Base-by-base conservation (phyloP, 2,329 filamentous ascomycete genomes). In the Lomentospora prolificans region DNA sequence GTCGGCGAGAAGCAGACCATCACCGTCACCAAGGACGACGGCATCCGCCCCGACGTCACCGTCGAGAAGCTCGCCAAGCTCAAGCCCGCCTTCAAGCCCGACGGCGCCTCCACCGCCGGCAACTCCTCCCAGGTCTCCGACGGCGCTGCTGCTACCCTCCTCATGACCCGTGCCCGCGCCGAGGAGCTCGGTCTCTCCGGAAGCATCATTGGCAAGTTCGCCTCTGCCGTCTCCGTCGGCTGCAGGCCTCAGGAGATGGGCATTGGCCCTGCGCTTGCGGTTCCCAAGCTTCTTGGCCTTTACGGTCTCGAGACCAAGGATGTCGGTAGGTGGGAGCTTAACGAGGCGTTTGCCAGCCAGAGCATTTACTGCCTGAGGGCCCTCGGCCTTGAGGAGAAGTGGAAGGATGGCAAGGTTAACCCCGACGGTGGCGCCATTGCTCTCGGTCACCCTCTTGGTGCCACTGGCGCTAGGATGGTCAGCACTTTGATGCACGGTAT, bases 181-280 rank as follows among this genome's bases (percentile, higher is more conserved):
- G 81, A 80, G 0, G 79, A 82, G 56, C 78, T 95, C 0, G 90
- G 90, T 0, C 75, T 95, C 1, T 70, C 75, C 12, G 77, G 75
- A 4, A 75, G 74, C 27, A 89, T 96, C 64, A 84, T 95, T 57
- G 91, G 87, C 33, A 90, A 87, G 68, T 96, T 91, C 75, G 87
- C 90, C 0, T 85, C 81, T 0, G 86, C 87, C 1, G 79, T 84
- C 28, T 85, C 89, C 9, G 82, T 84, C 0, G 91, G 92, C 10
- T 95, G 89, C 67, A 77, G 76, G 53, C 91, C 92, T 0, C 90
- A 95, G 65, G 90, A 96, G 77, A 96, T 97, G 92, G 91, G 92
- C 39, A 77, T 96, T 57, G 91, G 92, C 0, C 91, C 92, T 0
- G 89, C 90, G 0, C 66, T 95, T 27, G 91, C 89, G 0, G 92